phyloP scores from a whole-genome alignment of 192 early-diverging fungal genomes.

The Coemansia sp. region DNA sequence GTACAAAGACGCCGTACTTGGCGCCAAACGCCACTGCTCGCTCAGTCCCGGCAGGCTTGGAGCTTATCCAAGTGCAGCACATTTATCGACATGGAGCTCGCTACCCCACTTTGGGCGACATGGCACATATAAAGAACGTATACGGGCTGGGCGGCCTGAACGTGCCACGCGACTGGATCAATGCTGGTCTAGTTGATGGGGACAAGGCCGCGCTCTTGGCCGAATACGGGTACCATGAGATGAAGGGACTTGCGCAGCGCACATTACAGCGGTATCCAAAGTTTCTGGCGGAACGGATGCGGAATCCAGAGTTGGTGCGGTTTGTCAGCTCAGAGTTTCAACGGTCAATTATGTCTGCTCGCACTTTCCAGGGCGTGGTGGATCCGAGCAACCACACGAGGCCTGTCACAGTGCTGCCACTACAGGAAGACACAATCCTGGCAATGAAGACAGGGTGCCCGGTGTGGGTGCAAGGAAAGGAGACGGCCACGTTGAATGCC shows the following conservation, averaged over 20 bases:
- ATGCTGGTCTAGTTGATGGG: conserved; percentile 10
- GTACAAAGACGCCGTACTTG: conserved; percentile 39
- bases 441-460: conserved; percentile 36
- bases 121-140: conserved; percentile 11
- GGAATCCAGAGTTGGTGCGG: not conserved
- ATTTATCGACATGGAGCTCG: conserved; percentile 39
- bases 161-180: conserved; percentile 30
- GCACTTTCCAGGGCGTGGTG: conserved; percentile 15
- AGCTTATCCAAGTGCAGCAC: conserved; percentile 37
- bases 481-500: not conserved
- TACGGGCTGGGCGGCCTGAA: conserved; percentile 4
- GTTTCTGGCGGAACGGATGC: not conserved
- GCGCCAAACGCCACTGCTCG: not conserved
- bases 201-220: conserved; percentile 13
- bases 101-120: conserved; percentile 18
- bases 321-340: conserved; percentile 41
- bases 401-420: conserved; percentile 27
- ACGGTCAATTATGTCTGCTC: conserved; percentile 28
- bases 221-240: conserved; percentile 12
- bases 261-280: conserved; percentile 6
- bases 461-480: conserved; percentile 14
- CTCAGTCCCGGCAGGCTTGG: not conserved
- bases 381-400: conserved; percentile 10
- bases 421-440: conserved; percentile 21
- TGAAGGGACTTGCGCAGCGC: conserved; percentile 14